Evolutionary conservation across 495 filamentous ascomycete species (phyloP), one percentile per base, ranked within the genome.

Genomic region (Parathielavia hyrcaniae): DNA sequence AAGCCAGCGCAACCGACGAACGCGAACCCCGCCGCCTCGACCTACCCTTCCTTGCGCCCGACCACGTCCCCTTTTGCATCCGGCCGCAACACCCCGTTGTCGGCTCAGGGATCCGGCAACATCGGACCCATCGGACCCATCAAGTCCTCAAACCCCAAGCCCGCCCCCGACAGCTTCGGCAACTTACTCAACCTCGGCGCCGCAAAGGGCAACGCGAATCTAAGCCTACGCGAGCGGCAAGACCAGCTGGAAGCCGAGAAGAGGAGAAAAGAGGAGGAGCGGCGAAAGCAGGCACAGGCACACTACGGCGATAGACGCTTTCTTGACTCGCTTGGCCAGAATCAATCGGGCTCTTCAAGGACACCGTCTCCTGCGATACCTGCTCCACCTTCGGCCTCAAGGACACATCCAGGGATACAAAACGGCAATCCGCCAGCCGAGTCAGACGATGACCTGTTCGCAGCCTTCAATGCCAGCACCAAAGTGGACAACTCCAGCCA

Each of bases 141-240:
- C n/a, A 76, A 72, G 19, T 77, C 83, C 1, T 82, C 84, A 62
- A 64, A 81, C 5, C 67, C 82, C 7, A 86, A 86, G 38, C 81
- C 86, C 2, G 77, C 80, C 6, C 80, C 80, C 53, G 92, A 97
- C 69, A 95, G 88, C 75, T 98, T 98, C 68, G 87, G 91, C 60
- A 90, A 87, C 65, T 77, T 98, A 19, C 86, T 97, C 20, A 86
- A 83, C 44, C 89, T 92, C 58, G 83, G 82, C 47, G 73, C 82
- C 13, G 78, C 83, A n/a, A 87, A 87, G 63, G 65, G 76, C 30
- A 78, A 71, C n/a, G 84, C 80, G 68, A 91, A 85, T 58, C 74
- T 96, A 0, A 88, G 86, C 2, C 79, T 98, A 7, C 80, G 86
- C 55, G 90, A 97, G 68, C 89, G 89, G 58, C 92, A 97, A 70